A percentile compares a stretch with the other conserved stretches of the same genome.
phyloP scores from a whole-genome alignment of 2,329 filamentous ascomycete species.

The Fusarium austroafricanum region DNA sequence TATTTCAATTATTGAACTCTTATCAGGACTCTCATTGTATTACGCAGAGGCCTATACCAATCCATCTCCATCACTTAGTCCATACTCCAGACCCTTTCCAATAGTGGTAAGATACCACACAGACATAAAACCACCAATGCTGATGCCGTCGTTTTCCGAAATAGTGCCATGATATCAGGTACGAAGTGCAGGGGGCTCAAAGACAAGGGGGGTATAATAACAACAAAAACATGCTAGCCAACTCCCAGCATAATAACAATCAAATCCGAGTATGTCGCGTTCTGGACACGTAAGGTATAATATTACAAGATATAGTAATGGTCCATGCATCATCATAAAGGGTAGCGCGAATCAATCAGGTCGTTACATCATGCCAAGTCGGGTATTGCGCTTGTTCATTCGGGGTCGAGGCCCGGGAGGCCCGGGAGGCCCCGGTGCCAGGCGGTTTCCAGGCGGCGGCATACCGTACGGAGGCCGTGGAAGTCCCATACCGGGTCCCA shows the following conservation, averaged over 20 bases:
- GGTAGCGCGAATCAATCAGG: constrained; percentile 28
- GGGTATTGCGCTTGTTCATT: constrained; percentile 73
- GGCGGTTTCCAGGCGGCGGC: constrained; percentile 37
- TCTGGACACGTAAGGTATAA: constrained; percentile 16
- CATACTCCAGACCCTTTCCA: constrained; percentile 7
- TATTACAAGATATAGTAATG: constrained; percentile 38
- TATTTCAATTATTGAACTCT: constrained; percentile 16
- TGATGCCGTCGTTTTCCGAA: constrained; percentile 1
- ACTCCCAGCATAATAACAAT: constrained; percentile 24
- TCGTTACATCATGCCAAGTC: constrained; percentile 67
- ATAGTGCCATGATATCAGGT: constrained; percentile 2
- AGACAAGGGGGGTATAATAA: constrained; percentile 44
- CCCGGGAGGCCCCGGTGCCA: constrained; percentile 50
- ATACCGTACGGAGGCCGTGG: constrained; percentile 45
- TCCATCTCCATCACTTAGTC: not conserved
- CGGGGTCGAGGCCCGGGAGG: constrained; percentile 55
- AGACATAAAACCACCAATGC: not conserved
- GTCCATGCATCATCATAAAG: constrained; percentile 31
- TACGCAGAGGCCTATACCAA: constrained; percentile 1
- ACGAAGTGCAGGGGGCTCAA: constrained; percentile 18
- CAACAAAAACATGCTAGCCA: constrained; percentile 36
- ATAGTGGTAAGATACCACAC: not conserved
- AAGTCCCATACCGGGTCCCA: constrained; percentile 33
- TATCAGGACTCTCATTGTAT: constrained; percentile 9
- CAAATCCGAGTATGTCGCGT: constrained; percentile 24